Conservation (phyloP, 176 grass and related monocot species). For the Aegilops umbellulata region DNA sequence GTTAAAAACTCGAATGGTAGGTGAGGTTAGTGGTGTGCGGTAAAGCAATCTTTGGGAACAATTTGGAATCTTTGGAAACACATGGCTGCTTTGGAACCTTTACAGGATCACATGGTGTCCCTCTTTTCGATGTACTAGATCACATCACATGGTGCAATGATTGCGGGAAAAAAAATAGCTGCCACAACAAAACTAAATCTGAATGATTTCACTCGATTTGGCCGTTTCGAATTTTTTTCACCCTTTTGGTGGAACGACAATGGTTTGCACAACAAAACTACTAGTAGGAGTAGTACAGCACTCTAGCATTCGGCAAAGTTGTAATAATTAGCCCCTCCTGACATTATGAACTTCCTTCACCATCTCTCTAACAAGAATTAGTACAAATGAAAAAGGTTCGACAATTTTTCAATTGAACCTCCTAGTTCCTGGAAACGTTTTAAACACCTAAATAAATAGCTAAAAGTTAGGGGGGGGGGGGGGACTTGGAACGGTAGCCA, state of each 20-base stretch:
- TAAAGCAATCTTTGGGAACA: constrained; percentile 4
- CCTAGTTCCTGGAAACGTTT: background rate
- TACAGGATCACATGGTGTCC: background rate
- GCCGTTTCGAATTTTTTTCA: no score
- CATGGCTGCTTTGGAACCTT: background rate
- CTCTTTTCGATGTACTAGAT: background rate
- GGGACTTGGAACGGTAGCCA: background rate
- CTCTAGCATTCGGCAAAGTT: background rate
- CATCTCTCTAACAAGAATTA: background rate
- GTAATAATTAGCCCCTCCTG: background rate
- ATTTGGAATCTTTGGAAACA: background rate
- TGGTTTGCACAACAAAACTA: background rate
- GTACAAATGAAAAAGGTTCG: background rate
- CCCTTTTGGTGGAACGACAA: background rate
- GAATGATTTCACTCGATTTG: background rate
- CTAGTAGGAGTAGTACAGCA: background rate
- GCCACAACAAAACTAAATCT: background rate
- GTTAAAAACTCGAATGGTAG: background rate
- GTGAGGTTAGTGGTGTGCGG: constrained; percentile 8
- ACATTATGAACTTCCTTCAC: background rate
- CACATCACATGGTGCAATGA: background rate
- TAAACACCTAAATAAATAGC: no score
- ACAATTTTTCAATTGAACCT: background rate
- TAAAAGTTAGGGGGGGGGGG: no score
- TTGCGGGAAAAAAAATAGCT: background rate